Evolutionary conservation across 768 basidiomycete genomes (phyloP).

Genomic region (Collybia sp.): DNA sequence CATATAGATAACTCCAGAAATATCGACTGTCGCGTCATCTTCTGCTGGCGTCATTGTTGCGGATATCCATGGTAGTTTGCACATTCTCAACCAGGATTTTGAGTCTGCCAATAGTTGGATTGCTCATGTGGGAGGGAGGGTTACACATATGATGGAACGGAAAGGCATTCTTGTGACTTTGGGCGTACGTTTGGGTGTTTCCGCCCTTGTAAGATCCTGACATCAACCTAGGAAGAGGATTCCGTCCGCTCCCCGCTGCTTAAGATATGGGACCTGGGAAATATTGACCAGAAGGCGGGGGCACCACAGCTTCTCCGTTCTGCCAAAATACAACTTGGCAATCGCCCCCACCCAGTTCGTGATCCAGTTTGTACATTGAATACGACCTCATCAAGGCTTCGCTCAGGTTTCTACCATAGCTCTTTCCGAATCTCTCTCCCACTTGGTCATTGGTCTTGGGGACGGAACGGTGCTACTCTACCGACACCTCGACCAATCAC

Average conservation of each 20-base stretch:
- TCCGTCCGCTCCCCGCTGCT: constrained; percentile 59
- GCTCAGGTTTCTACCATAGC: constrained; percentile 74
- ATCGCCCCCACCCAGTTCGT: constrained; percentile 74
- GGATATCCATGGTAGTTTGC: constrained; percentile 82
- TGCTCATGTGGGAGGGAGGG: constrained; percentile 73
- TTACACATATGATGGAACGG: constrained; percentile 83
- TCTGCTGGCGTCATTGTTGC: constrained; percentile 71
- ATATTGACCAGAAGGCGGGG: constrained; percentile 59
- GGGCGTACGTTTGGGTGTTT: constrained; percentile 52
- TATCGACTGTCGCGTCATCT: constrained; percentile 64
- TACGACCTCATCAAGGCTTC: constrained; percentile 2
- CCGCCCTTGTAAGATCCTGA: constrained; percentile 5
- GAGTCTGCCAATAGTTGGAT: constrained; percentile 71
- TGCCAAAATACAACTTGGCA: constrained; percentile 69
- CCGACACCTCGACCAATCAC: constrained; percentile 87
- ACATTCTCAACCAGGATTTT: constrained; percentile 71
- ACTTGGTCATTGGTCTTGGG: constrained; percentile 90
- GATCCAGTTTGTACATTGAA: neutral
- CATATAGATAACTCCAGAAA: constrained; percentile 57
- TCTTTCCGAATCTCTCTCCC: constrained; percentile 69
- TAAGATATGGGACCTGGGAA: constrained; percentile 87
- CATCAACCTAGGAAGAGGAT: constrained; percentile 66
- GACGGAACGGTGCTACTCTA: constrained; percentile 93
- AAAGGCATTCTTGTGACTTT: constrained; percentile 83
- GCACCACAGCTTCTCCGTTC: constrained; percentile 67